Percentiles rank a stretch among this genome's conserved stretches.
Evolutionary conservation across 148 eudicot species (phyloP).

Genomic region (Cornus controversa): DNA sequence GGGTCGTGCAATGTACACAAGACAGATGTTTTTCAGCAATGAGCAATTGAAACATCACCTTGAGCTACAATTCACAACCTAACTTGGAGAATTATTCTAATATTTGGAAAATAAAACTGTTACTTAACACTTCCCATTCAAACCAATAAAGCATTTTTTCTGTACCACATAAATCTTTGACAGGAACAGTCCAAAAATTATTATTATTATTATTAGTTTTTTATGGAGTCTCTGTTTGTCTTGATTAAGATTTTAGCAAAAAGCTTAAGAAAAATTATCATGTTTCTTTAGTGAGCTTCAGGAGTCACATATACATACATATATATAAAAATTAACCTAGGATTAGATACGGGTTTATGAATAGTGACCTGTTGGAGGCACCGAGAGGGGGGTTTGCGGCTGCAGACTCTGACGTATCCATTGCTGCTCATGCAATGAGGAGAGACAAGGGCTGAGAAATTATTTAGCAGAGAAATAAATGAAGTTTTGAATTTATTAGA

Average conservation of each 20-base stretch:
- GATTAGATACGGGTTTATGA: neutral
- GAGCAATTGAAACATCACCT: neutral
- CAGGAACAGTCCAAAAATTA: too few relatives aligned
- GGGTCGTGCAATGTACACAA: too few relatives aligned
- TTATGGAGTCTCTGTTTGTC: too few relatives aligned
- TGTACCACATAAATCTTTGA: too few relatives aligned
- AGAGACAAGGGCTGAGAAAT: neutral
- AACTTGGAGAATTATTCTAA: neutral
- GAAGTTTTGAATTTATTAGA: neutral
- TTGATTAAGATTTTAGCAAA: too few relatives aligned
- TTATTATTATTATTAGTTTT: too few relatives aligned
- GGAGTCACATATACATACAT: neutral
- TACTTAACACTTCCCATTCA: too few relatives aligned
- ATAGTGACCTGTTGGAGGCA: slow-evolving; percentile 34
- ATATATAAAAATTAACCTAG: neutral
- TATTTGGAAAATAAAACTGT: neutral
- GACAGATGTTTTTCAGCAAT: too few relatives aligned
- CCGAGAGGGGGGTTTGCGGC: slow-evolving; percentile 17
- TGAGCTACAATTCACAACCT: neutral
- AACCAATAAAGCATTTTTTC: too few relatives aligned
- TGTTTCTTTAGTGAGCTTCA: neutral
- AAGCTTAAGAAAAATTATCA: neutral
- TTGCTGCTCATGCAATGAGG: slow-evolving; percentile 34
- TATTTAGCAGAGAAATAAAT: neutral
- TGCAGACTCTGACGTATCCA: slow-evolving; percentile 64